Evolutionary conservation across 225 moss, liverwort and hornwort species (phyloP).

Genomic region (Polytrichum formosum): DNA sequence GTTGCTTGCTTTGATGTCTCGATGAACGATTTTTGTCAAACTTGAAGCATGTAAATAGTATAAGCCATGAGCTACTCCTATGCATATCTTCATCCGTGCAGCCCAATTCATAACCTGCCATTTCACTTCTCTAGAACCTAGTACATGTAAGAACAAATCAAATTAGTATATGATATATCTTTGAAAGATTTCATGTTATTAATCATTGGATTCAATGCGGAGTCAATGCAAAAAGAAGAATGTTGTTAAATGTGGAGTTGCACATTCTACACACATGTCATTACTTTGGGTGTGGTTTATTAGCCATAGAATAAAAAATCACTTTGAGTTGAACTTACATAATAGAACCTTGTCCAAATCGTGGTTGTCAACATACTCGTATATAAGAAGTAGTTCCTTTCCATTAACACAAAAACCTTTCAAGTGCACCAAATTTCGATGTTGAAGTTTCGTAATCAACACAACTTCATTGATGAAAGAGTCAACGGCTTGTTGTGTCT

Average conservation of each 20-base stretch:
- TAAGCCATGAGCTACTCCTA: constrained; percentile 31
- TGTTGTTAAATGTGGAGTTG: too few relatives aligned
- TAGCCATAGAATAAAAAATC: too few relatives aligned
- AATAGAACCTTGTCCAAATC: neutral
- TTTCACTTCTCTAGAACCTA: constrained; percentile 7
- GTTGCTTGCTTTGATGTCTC: constrained; percentile 47
- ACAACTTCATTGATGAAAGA: neutral
- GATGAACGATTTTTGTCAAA: constrained; percentile 34
- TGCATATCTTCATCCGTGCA: constrained; percentile 23
- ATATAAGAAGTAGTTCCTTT: neutral
- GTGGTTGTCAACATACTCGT: neutral
- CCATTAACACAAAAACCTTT: neutral
- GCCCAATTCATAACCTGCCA: constrained; percentile 14
- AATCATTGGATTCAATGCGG: too few relatives aligned
- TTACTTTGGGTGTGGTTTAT: too few relatives aligned
- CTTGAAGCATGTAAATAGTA: constrained; percentile 43
- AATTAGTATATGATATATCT: too few relatives aligned
- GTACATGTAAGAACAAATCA: neutral
- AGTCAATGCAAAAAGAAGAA: too few relatives aligned
- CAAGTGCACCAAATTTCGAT: neutral
- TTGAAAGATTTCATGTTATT: too few relatives aligned
- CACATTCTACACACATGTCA: too few relatives aligned
- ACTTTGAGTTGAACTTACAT: too few relatives aligned
- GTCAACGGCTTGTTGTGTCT: neutral
- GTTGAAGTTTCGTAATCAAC: neutral